These are phyloP conservation scores for Diutina siamensis DNA, from an alignment of 1,139 yeast genomes.

Conservation along the genomic window DNA sequence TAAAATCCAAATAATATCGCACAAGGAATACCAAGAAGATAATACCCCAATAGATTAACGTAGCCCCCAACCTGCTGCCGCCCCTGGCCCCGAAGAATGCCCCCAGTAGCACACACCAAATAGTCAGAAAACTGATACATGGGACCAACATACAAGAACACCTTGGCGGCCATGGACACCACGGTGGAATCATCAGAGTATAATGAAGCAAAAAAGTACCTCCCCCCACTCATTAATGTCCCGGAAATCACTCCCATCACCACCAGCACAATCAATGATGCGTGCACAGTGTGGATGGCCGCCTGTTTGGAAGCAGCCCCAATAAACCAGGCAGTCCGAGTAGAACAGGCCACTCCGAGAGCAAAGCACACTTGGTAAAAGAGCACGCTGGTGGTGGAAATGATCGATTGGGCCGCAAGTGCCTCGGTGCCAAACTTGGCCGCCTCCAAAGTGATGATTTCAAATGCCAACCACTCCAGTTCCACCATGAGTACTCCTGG, in stretches of 20 bases:
- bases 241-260: slow-evolving; percentile 30
- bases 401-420: slow-evolving; percentile 64
- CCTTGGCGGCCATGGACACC: slow-evolving; percentile 36
- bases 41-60: slow-evolving; percentile 44
- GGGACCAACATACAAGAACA: slow-evolving; percentile 39
- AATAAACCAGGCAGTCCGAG: slow-evolving; percentile 66
- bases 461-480: slow-evolving; percentile 81
- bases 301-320: slow-evolving; percentile 55
- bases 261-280: slow-evolving; percentile 30
- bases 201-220: slow-evolving; percentile 31
- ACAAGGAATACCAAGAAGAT: slow-evolving; percentile 45
- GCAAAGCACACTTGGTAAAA: slow-evolving; percentile 70
- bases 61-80: slow-evolving; percentile 56
- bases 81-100: slow-evolving; percentile 57
- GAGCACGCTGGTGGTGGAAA: slow-evolving; percentile 56
- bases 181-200: slow-evolving; percentile 42
- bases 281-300: slow-evolving; percentile 30
- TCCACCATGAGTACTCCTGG: slow-evolving; percentile 82
- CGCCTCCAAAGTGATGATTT: slow-evolving; percentile 56
- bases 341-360: slow-evolving; percentile 60
- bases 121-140: slow-evolving; percentile 49
- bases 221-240: slow-evolving; percentile 13
- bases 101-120: slow-evolving; percentile 43
- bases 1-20: slow-evolving; percentile 44
- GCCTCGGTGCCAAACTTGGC: slow-evolving; percentile 54